A percentile compares a stretch with the other conserved stretches of the same genome.
phyloP scores from a whole-genome alignment of 371 early-diverging fungal species.

The Rhizopus delemar region DNA sequence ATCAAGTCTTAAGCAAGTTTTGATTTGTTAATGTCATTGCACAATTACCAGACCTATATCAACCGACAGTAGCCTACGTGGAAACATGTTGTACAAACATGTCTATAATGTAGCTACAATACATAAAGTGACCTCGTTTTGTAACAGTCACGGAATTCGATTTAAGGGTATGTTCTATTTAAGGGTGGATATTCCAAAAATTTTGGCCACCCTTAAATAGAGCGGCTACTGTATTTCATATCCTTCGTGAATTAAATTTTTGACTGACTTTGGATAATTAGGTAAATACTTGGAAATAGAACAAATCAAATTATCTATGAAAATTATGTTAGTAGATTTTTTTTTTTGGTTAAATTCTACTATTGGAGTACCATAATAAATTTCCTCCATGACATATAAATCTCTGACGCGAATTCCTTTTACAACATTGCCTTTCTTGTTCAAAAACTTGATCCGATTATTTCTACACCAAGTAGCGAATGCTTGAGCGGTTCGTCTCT shows the following conservation, averaged over 20 bases:
- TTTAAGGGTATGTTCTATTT: no score
- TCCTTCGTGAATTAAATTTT: constrained; percentile 4
- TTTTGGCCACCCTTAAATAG: no score
- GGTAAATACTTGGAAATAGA: constrained; percentile 10
- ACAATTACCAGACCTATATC: no score
- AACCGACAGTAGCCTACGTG: no score
- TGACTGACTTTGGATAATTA: constrained; percentile 10
- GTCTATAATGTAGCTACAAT: no score
- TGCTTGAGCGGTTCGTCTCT: constrained; percentile 2
- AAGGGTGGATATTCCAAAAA: no score
- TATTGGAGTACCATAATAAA: constrained; percentile 7
- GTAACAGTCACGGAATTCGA: no score
- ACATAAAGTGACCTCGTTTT: no score
- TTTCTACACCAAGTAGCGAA: constrained; percentile 8
- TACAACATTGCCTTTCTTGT: constrained; percentile 1
- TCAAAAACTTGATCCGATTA: constrained; percentile 8
- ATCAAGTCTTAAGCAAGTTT: no score
- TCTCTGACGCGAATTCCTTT: constrained; percentile 4
- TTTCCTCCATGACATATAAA: constrained; percentile 6
- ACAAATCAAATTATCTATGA: not conserved
- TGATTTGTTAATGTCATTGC: no score
- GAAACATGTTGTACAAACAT: no score
- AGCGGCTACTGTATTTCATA: no score
- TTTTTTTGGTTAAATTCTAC: constrained; percentile 8
- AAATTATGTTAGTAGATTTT: not conserved